Conservation (phyloP, 495 filamentous ascomycete species). For the Aspergillus affinis region DNA sequence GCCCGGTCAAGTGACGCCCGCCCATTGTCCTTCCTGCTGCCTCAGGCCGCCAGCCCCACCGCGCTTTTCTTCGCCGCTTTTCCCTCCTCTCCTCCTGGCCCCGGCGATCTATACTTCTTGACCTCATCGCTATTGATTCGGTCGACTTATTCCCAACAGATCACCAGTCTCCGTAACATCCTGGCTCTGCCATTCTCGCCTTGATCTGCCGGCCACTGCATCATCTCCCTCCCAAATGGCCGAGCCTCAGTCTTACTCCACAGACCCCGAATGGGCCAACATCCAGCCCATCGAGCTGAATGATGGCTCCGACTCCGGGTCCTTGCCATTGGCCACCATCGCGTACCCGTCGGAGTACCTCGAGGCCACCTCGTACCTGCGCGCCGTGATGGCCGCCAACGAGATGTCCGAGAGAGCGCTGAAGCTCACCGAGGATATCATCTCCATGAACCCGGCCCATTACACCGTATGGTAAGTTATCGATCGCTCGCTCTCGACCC, state of each 20-base stretch:
- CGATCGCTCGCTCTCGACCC: neutral
- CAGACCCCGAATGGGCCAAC: conserved; percentile 78
- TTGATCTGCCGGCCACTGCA: neutral
- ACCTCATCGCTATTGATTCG: too few relatives aligned
- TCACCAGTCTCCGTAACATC: too few relatives aligned
- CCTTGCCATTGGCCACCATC: conserved; percentile 78
- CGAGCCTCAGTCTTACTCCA: conserved; percentile 54
- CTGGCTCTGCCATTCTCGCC: neutral
- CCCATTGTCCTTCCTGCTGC: neutral
- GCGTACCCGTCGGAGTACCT: conserved; percentile 83
- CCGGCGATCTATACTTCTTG: neutral
- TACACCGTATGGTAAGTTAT: conserved; percentile 85
- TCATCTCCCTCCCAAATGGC: conserved; percentile 23
- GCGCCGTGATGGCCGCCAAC: conserved; percentile 86
- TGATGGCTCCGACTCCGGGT: conserved; percentile 61
- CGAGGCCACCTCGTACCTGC: conserved; percentile 86
- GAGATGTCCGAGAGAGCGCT: conserved; percentile 79
- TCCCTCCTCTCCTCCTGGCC: neutral
- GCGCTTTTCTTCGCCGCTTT: neutral
- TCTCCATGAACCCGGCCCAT: conserved; percentile 89
- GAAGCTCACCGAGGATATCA: conserved; percentile 83
- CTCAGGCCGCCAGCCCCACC: neutral
- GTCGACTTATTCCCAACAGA: too few relatives aligned
- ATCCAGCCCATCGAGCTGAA: conserved; percentile 78
- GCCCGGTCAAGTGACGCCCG: neutral